A percentile compares a stretch with the other conserved stretches of the same genome.
Evolutionary conservation across 306 rosid species (phyloP).

Genomic region (Quercus ilex): DNA sequence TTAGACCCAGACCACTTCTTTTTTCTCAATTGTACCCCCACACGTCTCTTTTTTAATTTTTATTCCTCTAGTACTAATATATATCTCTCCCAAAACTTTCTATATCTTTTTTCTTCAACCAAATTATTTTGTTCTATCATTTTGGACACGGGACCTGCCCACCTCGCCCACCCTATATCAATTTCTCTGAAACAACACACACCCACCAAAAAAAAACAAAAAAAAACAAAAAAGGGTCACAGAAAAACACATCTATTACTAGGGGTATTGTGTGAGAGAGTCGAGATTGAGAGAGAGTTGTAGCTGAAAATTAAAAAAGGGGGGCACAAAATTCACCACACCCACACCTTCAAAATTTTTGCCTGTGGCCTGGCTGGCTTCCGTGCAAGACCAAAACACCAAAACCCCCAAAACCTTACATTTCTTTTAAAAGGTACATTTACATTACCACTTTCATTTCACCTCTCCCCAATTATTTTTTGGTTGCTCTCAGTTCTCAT

Average conservation of each 20-base stretch:
- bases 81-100: background rate
- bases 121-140: background rate
- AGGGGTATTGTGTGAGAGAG: conserved; percentile 17
- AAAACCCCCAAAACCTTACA: conserved; percentile 2
- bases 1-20: conserved; percentile 19
- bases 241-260: conserved; percentile 16
- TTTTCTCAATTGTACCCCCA: background rate
- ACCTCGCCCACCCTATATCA: background rate
- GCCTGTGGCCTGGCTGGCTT: conserved; percentile 18
- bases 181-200: background rate
- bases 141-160: conserved; percentile 63
- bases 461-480: conserved; percentile 9
- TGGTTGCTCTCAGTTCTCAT: conserved; percentile 6
- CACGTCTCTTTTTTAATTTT: background rate
- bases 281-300: background rate
- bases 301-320: background rate
- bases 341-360: background rate
- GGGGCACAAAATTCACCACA: conserved; percentile 4
- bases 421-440: conserved; percentile 50
- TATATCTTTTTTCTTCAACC: background rate
- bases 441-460: conserved; percentile 14
- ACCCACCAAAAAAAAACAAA: too few species aligned
- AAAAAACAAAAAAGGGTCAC: background rate
- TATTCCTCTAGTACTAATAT: background rate
- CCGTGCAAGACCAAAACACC: conserved; percentile 20